Evolutionary conservation across 2,329 filamentous ascomycete species (phyloP), one percentile per base, ranked within the genome.

Genomic region (Penicillium hordei): DNA sequence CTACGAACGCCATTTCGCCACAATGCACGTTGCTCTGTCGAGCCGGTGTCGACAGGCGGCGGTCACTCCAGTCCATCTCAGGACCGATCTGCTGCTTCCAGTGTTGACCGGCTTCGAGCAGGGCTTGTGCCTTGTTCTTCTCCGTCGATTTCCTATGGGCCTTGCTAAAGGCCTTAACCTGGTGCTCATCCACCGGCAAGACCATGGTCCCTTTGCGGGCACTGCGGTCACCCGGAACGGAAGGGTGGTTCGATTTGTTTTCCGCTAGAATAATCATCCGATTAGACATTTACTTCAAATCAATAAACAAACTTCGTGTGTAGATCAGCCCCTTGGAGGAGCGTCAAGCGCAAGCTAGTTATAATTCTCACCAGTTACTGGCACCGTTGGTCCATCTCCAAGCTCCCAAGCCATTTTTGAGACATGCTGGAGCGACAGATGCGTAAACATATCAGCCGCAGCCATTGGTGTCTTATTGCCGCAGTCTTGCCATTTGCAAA

Each of bases 331-430:
- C n/a, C 39, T 29, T 17, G 6, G 10, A 23, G 46, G n/a, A 34
- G 29, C 17, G 2, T 29, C 29, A 34, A 33, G 39, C 31, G 60
- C 40, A 55, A 43, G 51, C 43, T 54, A 34, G n/a, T 58, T 44
- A 62, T 63, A 57, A 55, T 66, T 76, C 81, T 83, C 79, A 87
- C 84, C 83, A 75, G 79, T 81, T 66, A 79, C 72, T 60, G 79
- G 79, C 57, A 79, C 78, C 48, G 76, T 76, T 42, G 83, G 84
- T 52, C 85, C 85, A 73, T 87, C 84, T n/a, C 85, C 85, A 43
- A 82, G 74, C 63, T 78, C 75, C 80, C 83, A 83, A n/a, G 81
- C 81, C 43, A 86, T 66, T 19, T 79, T 75, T 21, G 72, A 69
- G n/a, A 87, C 67, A 69, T 88, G 85, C 21, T 66, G 68, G 33